Percentiles rank a stretch among this genome's conserved stretches.
Conservation (phyloP, 2,329 filamentous ascomycete species). For the Tolypocladium ophioglossoides region DNA sequence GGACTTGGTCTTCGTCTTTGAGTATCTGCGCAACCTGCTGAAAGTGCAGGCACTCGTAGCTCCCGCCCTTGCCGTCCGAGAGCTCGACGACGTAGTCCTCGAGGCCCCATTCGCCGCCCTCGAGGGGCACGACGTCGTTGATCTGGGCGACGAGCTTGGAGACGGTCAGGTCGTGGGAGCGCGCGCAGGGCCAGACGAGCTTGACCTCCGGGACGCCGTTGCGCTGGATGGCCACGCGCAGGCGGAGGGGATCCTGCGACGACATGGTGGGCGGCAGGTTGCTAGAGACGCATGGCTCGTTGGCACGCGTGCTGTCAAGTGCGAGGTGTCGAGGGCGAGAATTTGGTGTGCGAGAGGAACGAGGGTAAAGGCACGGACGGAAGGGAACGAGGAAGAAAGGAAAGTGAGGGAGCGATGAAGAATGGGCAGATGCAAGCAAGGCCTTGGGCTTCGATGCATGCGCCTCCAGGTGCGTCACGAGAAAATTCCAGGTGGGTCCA, state of each 20-base stretch:
- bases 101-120: constrained; percentile 71
- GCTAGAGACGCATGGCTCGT: constrained; percentile 9
- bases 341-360: background rate
- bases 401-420: background rate
- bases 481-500: constrained; percentile 1
- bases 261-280: constrained; percentile 13
- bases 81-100: constrained; percentile 87
- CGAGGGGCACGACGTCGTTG: constrained; percentile 71
- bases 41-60: constrained; percentile 84
- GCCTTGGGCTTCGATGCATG: background rate
- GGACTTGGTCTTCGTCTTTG: constrained; percentile 73
- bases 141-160: constrained; percentile 67
- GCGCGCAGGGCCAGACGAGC: constrained; percentile 58
- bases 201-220: constrained; percentile 62
- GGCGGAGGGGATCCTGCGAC: constrained; percentile 39
- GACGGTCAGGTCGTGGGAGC: constrained; percentile 54
- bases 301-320: background rate
- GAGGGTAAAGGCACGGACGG: background rate
- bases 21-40: constrained; percentile 59
- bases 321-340: background rate
- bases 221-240: constrained; percentile 63
- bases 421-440: background rate
- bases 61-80: constrained; percentile 36
- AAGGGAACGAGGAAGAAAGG: background rate
- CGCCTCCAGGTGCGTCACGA: background rate